Percentiles rank a stretch among this genome's conserved stretches.
Conservation (phyloP, 805 yeast genomes). For the Osmozyma mogii region DNA sequence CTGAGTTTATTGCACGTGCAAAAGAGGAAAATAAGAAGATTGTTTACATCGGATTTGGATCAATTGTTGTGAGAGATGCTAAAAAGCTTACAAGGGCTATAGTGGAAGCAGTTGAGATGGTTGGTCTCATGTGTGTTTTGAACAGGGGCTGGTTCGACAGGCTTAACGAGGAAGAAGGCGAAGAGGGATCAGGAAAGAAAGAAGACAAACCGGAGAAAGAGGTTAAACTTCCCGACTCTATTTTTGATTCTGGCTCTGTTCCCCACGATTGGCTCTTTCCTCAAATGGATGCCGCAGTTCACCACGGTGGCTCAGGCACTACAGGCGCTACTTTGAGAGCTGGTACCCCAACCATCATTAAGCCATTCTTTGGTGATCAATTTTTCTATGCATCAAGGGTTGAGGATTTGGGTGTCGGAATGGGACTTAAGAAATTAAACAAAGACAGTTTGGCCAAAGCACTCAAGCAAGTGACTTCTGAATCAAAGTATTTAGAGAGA, state of each 20-base stretch:
- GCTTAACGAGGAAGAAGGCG: slow-evolving; percentile 29
- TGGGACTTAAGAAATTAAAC: slow-evolving; percentile 62
- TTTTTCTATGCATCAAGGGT: slow-evolving; percentile 84
- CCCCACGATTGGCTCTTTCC: slow-evolving; percentile 96
- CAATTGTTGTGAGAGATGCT: slow-evolving; percentile 85
- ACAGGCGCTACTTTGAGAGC: slow-evolving; percentile 86
- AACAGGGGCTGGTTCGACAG: slow-evolving; percentile 96
- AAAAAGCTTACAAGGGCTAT: slow-evolving; percentile 69
- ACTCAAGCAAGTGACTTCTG: slow-evolving; percentile 57
- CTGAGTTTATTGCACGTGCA: slow-evolving; percentile 57
- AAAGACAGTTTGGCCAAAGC: slow-evolving; percentile 58
- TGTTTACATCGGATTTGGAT: slow-evolving; percentile 92
- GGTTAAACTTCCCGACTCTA: slow-evolving; percentile 51
- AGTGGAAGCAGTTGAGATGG: slow-evolving; percentile 65
- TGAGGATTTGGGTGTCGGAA: slow-evolving; percentile 83
- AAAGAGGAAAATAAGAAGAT: slow-evolving; percentile 52
- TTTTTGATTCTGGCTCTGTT: slow-evolving; percentile 61
- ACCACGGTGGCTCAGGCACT: slow-evolving; percentile 96
- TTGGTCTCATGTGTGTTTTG: slow-evolving; percentile 79
- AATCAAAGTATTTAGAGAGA: slow-evolving; percentile 56
- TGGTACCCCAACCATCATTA: slow-evolving; percentile 83
- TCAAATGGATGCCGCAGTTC: slow-evolving; percentile 86
- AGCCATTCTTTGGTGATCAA: slow-evolving; percentile 96
- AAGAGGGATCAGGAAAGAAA: too few species aligned
- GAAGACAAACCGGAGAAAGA: slow-evolving; percentile 20